Percentiles rank a stretch among this genome's conserved stretches.
phyloP scores from a whole-genome alignment of 2,329 filamentous ascomycete species.

The Conoideocrella luteorostrata region DNA sequence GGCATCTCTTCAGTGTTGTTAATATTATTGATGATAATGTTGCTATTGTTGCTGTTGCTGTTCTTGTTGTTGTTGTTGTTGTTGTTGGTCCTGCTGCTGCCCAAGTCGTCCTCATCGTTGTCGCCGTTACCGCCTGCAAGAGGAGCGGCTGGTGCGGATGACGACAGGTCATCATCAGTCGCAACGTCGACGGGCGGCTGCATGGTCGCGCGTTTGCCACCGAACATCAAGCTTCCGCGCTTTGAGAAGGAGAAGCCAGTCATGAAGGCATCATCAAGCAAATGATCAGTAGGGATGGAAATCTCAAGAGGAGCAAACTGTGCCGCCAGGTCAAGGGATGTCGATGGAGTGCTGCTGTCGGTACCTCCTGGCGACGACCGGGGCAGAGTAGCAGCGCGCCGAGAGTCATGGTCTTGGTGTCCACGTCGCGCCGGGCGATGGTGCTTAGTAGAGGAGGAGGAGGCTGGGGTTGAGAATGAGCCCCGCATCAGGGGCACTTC shows the following conservation, averaged over 20 bases:
- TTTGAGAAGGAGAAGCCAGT: slow-evolving; percentile 54
- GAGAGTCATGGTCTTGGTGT: slow-evolving; percentile 11
- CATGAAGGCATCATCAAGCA: slow-evolving; percentile 54
- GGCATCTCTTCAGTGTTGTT: not conserved
- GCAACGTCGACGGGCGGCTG: not conserved
- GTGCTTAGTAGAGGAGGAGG: too few species aligned
- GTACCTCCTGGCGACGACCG: slow-evolving; percentile 1
- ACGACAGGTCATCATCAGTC: not conserved
- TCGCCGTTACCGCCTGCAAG: not conserved
- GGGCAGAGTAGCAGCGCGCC: slow-evolving; percentile 7
- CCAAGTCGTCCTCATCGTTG: slow-evolving; percentile 5
- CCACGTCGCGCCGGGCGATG: too few species aligned
- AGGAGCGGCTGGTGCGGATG: not conserved
- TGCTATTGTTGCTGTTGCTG: slow-evolving; percentile 14
- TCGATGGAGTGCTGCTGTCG: slow-evolving; percentile 17
- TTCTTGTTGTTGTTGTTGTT: slow-evolving; percentile 1
- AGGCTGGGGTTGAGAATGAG: slow-evolving; percentile 15
- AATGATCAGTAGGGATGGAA: slow-evolving; percentile 47
- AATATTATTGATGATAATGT: not conserved
- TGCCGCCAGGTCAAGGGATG: slow-evolving; percentile 21
- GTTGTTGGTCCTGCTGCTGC: too few species aligned
- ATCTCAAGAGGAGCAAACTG: slow-evolving; percentile 48
- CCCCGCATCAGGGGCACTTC: slow-evolving; percentile 20
- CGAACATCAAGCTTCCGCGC: slow-evolving; percentile 57
- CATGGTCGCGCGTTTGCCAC: slow-evolving; percentile 32